A percentile compares a stretch with the other conserved stretches of the same genome.
Evolutionary conservation across 75 land plant species (phyloP).

Genomic region (Pinus taeda): DNA sequence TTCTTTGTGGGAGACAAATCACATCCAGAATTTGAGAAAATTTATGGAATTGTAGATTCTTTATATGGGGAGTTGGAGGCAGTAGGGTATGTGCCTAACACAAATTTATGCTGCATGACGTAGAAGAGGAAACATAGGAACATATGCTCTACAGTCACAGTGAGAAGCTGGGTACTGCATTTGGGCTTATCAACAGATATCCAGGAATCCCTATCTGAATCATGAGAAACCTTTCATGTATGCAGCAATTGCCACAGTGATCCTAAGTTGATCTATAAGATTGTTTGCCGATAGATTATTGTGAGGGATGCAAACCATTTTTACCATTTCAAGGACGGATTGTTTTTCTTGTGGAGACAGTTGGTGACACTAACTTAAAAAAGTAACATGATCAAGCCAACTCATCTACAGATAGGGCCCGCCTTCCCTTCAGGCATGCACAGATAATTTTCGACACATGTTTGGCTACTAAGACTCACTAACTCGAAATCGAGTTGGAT

Average conservation of each 20-base stretch:
- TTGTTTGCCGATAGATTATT: not conserved
- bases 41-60: constrained; percentile 1
- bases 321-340: constrained; percentile 10
- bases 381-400: too few relatives aligned
- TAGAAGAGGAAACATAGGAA: constrained; percentile 1
- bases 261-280: constrained; percentile 6
- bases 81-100: constrained; percentile 1
- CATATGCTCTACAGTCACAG: not conserved
- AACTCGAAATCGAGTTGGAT: too few relatives aligned
- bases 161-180: constrained; percentile 21
- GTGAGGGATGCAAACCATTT: constrained; percentile 14
- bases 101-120: constrained; percentile 8
- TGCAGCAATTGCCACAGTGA: constrained; percentile 10
- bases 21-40: constrained; percentile 1
- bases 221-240: constrained; percentile 5
- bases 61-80: not conserved
- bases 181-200: constrained; percentile 14
- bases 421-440: too few relatives aligned
- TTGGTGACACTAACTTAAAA: not conserved
- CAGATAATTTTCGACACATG: too few relatives aligned
- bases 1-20: constrained; percentile 8
- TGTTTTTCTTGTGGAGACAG: constrained; percentile 13
- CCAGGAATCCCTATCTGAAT: not conserved
- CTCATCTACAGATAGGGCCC: too few relatives aligned
- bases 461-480: too few relatives aligned